Evolutionary conservation across 1,284 basidiomycete species (phyloP).

Genomic region (Cutaneotrichosporon dermatis): DNA sequence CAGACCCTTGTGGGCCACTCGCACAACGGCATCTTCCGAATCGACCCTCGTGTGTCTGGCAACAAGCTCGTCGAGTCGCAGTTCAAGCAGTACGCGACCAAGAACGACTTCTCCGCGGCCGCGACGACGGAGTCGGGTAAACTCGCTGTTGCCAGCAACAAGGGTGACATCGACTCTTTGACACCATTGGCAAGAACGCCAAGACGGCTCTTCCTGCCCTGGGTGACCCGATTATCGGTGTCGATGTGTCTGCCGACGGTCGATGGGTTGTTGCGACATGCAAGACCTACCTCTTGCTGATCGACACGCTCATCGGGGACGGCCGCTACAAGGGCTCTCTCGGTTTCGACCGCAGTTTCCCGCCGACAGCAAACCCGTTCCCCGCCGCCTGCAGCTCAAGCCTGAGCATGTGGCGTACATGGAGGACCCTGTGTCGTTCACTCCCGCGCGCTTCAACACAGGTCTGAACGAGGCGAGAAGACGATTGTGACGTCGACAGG

Average conservation of each 20-base stretch:
- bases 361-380: constrained; percentile 90
- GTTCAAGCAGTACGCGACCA: constrained; percentile 92
- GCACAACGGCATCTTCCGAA: constrained; percentile 91
- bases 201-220: constrained; percentile 97
- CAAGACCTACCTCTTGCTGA: constrained; percentile 87
- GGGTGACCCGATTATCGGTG: constrained; percentile 89
- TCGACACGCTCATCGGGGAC: constrained; percentile 91
- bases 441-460: constrained; percentile 92
- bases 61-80: constrained; percentile 91
- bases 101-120: constrained; percentile 93
- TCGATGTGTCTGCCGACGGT: constrained; percentile 92
- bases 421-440: constrained; percentile 81
- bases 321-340: constrained; percentile 79
- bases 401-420: constrained; percentile 94
- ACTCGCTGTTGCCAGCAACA: constrained; percentile 89
- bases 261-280: constrained; percentile 95
- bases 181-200: constrained; percentile 95
- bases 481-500: constrained; percentile 95
- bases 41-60: constrained; percentile 87
- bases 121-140: constrained; percentile 82
- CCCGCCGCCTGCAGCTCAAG: constrained; percentile 79
- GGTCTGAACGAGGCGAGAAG: constrained; percentile 80
- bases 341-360: constrained; percentile 94
- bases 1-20: constrained; percentile 85
- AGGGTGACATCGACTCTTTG: constrained; percentile 96